These are phyloP conservation scores for Agrocybe praecox DNA, from an alignment of 768 basidiomycete genomes.

Conservation along the genomic window DNA sequence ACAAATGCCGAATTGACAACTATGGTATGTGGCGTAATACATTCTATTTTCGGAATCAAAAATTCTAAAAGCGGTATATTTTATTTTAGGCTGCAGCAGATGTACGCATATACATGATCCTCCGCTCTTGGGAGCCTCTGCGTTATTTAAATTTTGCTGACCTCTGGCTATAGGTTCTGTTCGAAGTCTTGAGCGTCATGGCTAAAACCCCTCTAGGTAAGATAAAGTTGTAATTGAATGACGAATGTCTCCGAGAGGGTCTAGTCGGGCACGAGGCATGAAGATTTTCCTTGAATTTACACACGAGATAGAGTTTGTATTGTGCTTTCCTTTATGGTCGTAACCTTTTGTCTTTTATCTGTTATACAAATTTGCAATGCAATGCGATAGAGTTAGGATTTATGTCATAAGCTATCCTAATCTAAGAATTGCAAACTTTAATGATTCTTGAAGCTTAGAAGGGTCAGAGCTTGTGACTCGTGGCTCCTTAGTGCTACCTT, in stretches of 20 bases:
- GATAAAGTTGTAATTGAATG: slow-evolving; percentile 21
- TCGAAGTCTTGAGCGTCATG: slow-evolving; percentile 79
- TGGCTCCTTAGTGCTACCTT: too few relatives aligned
- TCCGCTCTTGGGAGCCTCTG: not conserved
- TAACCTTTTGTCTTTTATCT: too few relatives aligned
- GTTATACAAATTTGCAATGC: too few relatives aligned
- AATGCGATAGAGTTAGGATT: too few relatives aligned
- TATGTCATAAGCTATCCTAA: too few relatives aligned
- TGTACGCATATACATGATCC: slow-evolving; percentile 28
- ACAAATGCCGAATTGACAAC: slow-evolving; percentile 40
- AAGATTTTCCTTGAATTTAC: not conserved
- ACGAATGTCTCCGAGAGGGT: slow-evolving; percentile 1
- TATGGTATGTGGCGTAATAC: slow-evolving; percentile 23
- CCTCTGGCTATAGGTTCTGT: slow-evolving; percentile 52
- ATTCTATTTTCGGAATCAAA: slow-evolving; percentile 5
- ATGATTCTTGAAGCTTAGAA: too few relatives aligned
- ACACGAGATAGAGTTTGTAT: too few relatives aligned
- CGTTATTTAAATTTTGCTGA: slow-evolving; percentile 1
- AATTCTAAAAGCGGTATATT: slow-evolving; percentile 8
- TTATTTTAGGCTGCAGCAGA: slow-evolving; percentile 40
- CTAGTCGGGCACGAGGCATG: slow-evolving; percentile 10
- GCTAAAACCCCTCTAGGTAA: slow-evolving; percentile 79
- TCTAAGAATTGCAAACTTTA: too few relatives aligned
- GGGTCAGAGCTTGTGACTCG: too few relatives aligned
- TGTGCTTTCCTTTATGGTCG: too few relatives aligned